A percentile compares a stretch with the other conserved stretches of the same genome.
These are phyloP conservation scores for Colletotrichum liriopes DNA, from an alignment of 2,329 filamentous ascomycete species.

Conservation along the genomic window DNA sequence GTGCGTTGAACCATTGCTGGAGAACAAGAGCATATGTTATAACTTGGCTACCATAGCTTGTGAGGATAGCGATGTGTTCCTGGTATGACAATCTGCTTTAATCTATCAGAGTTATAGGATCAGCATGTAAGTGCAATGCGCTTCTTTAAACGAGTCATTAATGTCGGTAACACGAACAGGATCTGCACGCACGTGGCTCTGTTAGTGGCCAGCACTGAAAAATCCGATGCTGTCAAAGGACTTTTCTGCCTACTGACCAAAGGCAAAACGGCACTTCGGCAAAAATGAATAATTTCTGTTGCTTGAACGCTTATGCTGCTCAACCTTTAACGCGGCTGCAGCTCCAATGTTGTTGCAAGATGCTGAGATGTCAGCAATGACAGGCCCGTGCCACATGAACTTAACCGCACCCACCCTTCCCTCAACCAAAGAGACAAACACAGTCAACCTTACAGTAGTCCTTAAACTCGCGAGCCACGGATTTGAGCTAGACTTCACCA, in stretches of 20 bases:
- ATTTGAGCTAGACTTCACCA: background rate
- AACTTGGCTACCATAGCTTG: background rate
- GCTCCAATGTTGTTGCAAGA: background rate
- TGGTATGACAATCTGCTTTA: background rate
- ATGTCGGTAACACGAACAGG: background rate
- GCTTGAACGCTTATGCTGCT: background rate
- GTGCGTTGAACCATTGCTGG: background rate
- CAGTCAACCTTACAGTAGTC: background rate
- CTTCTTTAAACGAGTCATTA: background rate
- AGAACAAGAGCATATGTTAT: background rate
- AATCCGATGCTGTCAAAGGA: too few species aligned
- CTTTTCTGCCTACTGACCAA: background rate
- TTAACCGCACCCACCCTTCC: background rate
- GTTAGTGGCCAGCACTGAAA: background rate
- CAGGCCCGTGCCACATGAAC: too few species aligned
- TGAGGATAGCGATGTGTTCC: too few species aligned
- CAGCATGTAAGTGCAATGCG: background rate
- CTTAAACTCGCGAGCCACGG: background rate
- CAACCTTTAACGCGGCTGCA: background rate
- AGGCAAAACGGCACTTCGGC: background rate
- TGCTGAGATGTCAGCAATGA: too few species aligned
- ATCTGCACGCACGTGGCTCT: constrained; percentile 12
- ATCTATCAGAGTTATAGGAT: background rate
- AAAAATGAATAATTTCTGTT: background rate
- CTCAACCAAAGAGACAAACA: background rate